Evolutionary conservation across 768 basidiomycete genomes (phyloP), one percentile per base, ranked within the genome.

Genomic region (Termitomyces sp.): DNA sequence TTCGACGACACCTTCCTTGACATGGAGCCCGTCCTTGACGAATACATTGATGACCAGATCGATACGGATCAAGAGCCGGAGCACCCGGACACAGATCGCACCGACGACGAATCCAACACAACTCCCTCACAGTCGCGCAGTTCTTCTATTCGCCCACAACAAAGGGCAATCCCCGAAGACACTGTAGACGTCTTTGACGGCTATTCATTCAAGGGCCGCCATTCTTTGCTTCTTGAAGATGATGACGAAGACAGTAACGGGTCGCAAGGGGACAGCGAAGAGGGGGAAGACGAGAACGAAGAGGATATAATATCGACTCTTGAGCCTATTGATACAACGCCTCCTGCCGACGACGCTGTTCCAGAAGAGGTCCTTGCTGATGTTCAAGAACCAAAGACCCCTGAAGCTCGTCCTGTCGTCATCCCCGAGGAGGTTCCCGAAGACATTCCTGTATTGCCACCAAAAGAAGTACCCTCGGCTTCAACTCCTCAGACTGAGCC

Each of bases 1-100:
- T 99, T 98, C 71, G 96, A 98, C 71, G 92, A 95, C 60, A 87
- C 92, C 40, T 98, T 97, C 84, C 81, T 98, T 58, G 91, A 91
- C 68, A 96, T 98, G 91, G 88, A 90, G 62, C 92, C 95, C 23
- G 87, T 91, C 47, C 84, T 98, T 59, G 90, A 95, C 61, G 89
- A 90, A 51, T 80, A 78, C 59, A 79, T 82, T 64, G 87, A 86
- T 43, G 78, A 82, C 47, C 78, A 80, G 60, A 77, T 76, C 54
- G 86, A 89, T 66, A 89, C 86, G 25, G 89, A 89, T 67, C 83
- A 82, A 63, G 86, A 87, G 59, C 82, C 81, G 12, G 78, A 78
- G 23, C 80, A 85, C 19, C 89, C 87, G 0, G 89, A 90, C 62
- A 78, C 79, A 8, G 89, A 89, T 60, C 79, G 82, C 49, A 87